Base-by-base conservation (phyloP, 2,329 filamentous ascomycete genomes). In the Trichothecium roseum region DNA sequence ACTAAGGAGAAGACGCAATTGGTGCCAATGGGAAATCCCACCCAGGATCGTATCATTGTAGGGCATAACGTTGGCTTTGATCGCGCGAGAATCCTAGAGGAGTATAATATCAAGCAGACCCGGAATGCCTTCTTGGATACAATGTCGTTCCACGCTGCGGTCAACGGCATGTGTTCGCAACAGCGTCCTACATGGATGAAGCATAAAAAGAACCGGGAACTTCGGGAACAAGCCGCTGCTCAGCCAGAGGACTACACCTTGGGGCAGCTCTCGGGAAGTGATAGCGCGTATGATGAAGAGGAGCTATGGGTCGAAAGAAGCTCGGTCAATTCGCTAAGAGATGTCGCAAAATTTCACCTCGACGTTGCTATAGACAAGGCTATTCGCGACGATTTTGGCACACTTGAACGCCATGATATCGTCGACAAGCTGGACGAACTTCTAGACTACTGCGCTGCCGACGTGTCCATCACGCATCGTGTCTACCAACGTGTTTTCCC, bases 171-270 rank as follows among this genome's bases (percentile, higher is more conserved):
- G 91, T 98, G 91, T 59, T 96, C 91, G 16, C 81, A 84, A 45
- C 91, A 98, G 57, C 75, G 91, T 34, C 91, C 93, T 8, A 94
- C 85, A 1, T 98, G 91, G 91, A 87, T 95, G 80, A 93, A 85
- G 56, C 85, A 94, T 57, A 84, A 86, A 54, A 98, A 98, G 62
- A 86, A 81, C 44, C 73, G 81, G 39, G 89, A 96, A 51, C 51
- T 89, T 31, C 70, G 85, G 34, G 88, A 95, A 42, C 83, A 81
- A 50, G 78, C 89, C 32, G 74, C 83, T 5, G 78, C 69, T 33
- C 73, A 85, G 37, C 81, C 78, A 3, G 73, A 81, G 13, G 81
- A 80, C 36, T 62, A 75, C 6, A 83, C 91, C 43, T 59, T 95
- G 17, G 73, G 79, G 3, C 66, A 74, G 31, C 60, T 94, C 24